Base-by-base conservation (phyloP, 1,284 basidiomycete species). In the Ustilago esculenta region DNA sequence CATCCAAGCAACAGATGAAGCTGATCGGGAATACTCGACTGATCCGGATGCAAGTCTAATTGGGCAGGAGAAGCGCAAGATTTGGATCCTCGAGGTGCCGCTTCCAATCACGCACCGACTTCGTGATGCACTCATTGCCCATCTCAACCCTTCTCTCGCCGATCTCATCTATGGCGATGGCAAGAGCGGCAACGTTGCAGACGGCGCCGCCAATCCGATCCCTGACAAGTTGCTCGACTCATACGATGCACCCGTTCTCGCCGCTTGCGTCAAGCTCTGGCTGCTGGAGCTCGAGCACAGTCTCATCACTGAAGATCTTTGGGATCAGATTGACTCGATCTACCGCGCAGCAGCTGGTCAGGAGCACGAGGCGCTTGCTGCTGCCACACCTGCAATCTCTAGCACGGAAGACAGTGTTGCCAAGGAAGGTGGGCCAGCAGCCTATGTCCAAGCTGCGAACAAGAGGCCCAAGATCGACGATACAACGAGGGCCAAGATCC, bases 161-260 rank as follows among this genome's bases (percentile, higher is more conserved):
- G 58, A 57, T 25, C 53, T 56, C 9, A 57, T 65, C 44, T 64
- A 64, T 20, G 66, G 66, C 39, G 44, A 34, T 29, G 39, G 36
- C 41, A 39, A 36, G n/a, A n/a, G n/a, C 17, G 39, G 20, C 25
- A 49, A 45, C n/a, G 29, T 33, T 11, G 24, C 29, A 27, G 68
- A 54, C 2, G 27, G 43, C 15, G 17, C 25, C 17, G 8, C 42
- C 45, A 50, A 53, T 20, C 34, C 44, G 6, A 49, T 70, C 36
- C 57, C 72, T 3, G 75, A 84, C 0, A 89, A 90, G 32, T 77
- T 92, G 53, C 85, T 94, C 18, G 84, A 84, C 33, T 88, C 89
- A 71, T 92, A 90, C 81, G 92, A 95, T 76, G 86, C 90, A 0
- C 92, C 93, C 15, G 88, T 94, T 8, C 86, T 94, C 12, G 92